Evolutionary conservation across 2,329 filamentous ascomycete species (phyloP), one percentile per base, ranked within the genome.

Genomic region (Fusarium palustre): DNA sequence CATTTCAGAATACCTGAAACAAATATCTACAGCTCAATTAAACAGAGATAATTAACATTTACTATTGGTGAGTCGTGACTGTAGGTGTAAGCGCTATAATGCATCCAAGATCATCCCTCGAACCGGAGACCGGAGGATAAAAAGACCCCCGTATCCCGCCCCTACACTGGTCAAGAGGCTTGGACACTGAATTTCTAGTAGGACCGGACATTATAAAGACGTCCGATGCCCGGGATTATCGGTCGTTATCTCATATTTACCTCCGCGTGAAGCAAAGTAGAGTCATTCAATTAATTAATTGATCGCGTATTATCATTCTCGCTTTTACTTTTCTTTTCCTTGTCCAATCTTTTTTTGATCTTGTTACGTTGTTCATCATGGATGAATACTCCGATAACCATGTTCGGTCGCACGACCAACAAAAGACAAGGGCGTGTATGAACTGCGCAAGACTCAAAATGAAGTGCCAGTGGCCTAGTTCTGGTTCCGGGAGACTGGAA

Each of bases 371-470:
- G 33, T 50, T 38, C 39, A 33, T 9, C 12, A 73, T 74, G 72
- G 72, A 74, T 28, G 68, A 74, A 25, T 61, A 59, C 43, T 64
- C 74, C 28, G 48, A 72, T n/a, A 72, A 53, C 39, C 60, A 55
- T 10, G 50, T 28, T 39, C 52, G 46, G 48, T 33, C 54, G 53
- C 28, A 31, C n/a, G 28, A 46, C 28, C 11, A 20, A 28, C 59
- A 43, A 0, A 78, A 76, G 61, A 50, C 67, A n/a, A 76, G 79
- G 52, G 79, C 79, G 8, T 80, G 78, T 55, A 68, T 58, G 15
- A 77, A 72, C 34, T 80, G 79, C 62, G 79, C 77, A 30, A 73
- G 75, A 24, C 68, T 79, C 13, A 80, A 80, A 70, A 80, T 79
- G 68, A 79, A 76, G 47, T 80, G 79, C 48, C 74, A 74, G 24